phyloP scores from a whole-genome alignment of 176 grass and related monocot genomes.

The Aegilops longissima region DNA sequence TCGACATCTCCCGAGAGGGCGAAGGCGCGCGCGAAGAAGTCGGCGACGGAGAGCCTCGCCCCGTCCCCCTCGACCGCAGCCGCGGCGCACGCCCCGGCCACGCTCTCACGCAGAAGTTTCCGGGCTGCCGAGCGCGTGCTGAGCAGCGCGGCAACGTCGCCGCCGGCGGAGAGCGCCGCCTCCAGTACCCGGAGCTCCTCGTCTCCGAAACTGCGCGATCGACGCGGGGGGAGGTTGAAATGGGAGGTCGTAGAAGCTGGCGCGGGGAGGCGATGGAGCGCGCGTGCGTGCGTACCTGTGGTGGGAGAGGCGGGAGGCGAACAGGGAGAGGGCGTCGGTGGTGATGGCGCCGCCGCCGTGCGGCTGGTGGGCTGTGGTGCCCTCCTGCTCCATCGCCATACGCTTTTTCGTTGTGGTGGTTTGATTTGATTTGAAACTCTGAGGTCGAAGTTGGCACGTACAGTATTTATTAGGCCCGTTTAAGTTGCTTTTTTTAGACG shows the following conservation, averaged over 20 bases:
- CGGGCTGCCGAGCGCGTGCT: slow-evolving; percentile 45
- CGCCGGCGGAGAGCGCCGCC: slow-evolving; percentile 45
- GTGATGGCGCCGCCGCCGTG: background rate
- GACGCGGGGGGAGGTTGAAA: background rate
- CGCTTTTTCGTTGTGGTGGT: background rate
- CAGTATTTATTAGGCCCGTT: background rate
- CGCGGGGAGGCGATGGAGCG: background rate
- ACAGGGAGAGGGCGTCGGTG: slow-evolving; percentile 34
- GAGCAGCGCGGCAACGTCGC: slow-evolving; percentile 42
- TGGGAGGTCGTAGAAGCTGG: background rate
- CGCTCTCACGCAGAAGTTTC: slow-evolving; percentile 32
- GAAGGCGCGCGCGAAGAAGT: slow-evolving; percentile 78
- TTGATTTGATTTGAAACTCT: slow-evolving; percentile 14
- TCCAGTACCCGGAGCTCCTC: slow-evolving; percentile 51
- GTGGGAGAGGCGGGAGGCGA: slow-evolving; percentile 39
- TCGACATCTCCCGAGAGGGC: slow-evolving; percentile 67
- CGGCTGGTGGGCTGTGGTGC: background rate
- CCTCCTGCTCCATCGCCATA: background rate
- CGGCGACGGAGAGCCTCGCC: slow-evolving; percentile 45
- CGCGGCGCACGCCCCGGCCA: background rate
- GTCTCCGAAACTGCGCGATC: slow-evolving; percentile 43
- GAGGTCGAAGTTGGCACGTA: background rate
- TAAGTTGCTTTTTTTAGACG: background rate
- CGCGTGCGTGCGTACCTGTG: slow-evolving; percentile 22
- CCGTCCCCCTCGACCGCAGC: background rate